Percentiles rank a stretch among this genome's conserved stretches.
phyloP scores from a whole-genome alignment of 1,284 basidiomycete species.

The Ganoderma lucidum region DNA sequence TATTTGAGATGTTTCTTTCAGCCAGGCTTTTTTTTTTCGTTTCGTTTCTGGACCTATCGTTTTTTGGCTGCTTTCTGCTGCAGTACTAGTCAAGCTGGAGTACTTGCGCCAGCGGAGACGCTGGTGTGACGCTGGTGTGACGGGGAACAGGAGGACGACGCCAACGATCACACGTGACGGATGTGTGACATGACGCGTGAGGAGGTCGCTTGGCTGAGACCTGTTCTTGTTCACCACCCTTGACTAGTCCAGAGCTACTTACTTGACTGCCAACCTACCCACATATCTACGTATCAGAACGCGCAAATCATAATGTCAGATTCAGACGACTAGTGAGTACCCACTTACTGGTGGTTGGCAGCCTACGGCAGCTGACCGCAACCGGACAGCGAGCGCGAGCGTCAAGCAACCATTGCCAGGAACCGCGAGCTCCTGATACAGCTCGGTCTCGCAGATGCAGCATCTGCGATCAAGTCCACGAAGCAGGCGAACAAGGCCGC shows the following conservation, averaged over 20 bases:
- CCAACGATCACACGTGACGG: constrained; percentile 29
- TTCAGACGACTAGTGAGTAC: constrained; percentile 35
- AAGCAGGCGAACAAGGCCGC: constrained; percentile 48
- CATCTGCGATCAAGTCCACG: constrained; percentile 41
- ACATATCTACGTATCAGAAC: background rate
- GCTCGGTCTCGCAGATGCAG: constrained; percentile 70
- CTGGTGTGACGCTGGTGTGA: background rate
- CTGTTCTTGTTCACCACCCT: constrained; percentile 15
- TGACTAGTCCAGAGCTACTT: background rate
- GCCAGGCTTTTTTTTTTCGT: background rate
- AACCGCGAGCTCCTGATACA: constrained; percentile 77
- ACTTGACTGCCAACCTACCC: background rate
- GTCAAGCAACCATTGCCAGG: constrained; percentile 80
- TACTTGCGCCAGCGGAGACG: background rate
- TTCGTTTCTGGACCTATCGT: background rate
- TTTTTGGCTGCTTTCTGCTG: background rate
- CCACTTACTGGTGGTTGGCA: background rate
- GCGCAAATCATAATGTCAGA: constrained; percentile 27
- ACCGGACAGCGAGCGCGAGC: constrained; percentile 67
- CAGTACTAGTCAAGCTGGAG: no score
- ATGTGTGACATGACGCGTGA: constrained; percentile 24
- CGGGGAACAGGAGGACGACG: constrained; percentile 5
- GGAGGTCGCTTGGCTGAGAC: background rate
- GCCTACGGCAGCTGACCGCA: background rate
- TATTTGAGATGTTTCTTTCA: background rate